Evolutionary conservation across 2,329 filamentous ascomycete species (phyloP).

Genomic region (Ascochyta pisi): DNA sequence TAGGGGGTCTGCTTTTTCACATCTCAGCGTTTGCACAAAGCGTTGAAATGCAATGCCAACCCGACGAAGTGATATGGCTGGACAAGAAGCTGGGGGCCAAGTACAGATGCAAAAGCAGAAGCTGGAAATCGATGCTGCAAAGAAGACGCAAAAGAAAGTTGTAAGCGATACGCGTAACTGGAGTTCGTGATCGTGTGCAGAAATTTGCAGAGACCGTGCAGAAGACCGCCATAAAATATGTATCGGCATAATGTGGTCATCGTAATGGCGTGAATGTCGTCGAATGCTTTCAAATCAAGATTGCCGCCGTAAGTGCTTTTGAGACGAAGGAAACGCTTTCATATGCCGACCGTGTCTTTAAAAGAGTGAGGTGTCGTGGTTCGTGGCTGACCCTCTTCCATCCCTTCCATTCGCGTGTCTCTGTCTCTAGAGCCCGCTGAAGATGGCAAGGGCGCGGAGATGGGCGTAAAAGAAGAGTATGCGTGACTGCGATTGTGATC

Average conservation of each 20-base stretch:
- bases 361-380: slow-evolving; percentile 52
- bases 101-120: slow-evolving; percentile 16
- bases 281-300: slow-evolving; percentile 49
- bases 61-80: slow-evolving; percentile 25
- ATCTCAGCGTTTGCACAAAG: slow-evolving; percentile 41
- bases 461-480: slow-evolving; percentile 46
- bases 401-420: slow-evolving; percentile 48
- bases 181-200: slow-evolving; percentile 30
- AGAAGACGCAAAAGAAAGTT: slow-evolving; percentile 18
- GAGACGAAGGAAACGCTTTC: slow-evolving; percentile 47
- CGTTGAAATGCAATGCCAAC: slow-evolving; percentile 34
- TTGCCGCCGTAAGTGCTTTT: slow-evolving; percentile 49
- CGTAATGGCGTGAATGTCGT: slow-evolving; percentile 50
- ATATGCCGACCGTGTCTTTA: slow-evolving; percentile 54
- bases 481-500: slow-evolving; percentile 36
- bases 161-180: slow-evolving; percentile 32
- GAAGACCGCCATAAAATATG: slow-evolving; percentile 43
- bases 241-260: slow-evolving; percentile 42
- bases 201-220: slow-evolving; percentile 38
- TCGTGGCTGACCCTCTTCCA: slow-evolving; percentile 47
- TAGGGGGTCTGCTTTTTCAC: slow-evolving; percentile 43
- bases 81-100: slow-evolving; percentile 23
- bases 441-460: slow-evolving; percentile 46
- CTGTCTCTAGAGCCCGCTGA: slow-evolving; percentile 41
- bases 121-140: slow-evolving; percentile 17